Conservation (phyloP, 768 basidiomycete species). For the Omphalotus guepiniiformis region DNA sequence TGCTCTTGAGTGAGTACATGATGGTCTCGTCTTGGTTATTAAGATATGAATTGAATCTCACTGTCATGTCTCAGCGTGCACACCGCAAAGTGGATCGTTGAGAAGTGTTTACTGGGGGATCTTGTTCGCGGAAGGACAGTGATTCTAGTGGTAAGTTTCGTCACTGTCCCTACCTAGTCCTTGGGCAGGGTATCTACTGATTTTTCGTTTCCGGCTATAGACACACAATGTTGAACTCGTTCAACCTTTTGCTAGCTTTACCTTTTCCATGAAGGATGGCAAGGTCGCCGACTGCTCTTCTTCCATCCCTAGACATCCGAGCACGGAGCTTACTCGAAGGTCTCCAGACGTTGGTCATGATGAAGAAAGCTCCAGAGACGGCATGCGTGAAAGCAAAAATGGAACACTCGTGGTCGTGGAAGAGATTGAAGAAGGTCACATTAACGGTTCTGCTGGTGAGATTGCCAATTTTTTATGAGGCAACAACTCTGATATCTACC, state of each 20-base stretch:
- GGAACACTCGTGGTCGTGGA: conserved; percentile 46
- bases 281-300: conserved; percentile 25
- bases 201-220: conserved; percentile 12
- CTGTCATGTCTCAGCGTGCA: conserved; percentile 28
- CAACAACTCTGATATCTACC: neutral
- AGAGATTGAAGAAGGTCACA: conserved; percentile 40
- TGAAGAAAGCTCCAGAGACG: neutral
- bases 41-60: neutral
- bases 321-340: conserved; percentile 10
- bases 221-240: conserved; percentile 30
- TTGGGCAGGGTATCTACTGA: neutral
- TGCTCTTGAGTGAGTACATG: conserved; percentile 47
- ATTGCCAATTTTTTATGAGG: neutral
- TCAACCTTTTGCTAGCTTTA: conserved; percentile 20
- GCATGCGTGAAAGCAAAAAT: conserved; percentile 11
- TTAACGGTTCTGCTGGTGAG: conserved; percentile 34
- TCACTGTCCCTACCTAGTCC: neutral
- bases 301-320: conserved; percentile 6
- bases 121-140: conserved; percentile 46
- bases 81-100: conserved; percentile 47
- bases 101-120: conserved; percentile 44
- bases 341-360: neutral
- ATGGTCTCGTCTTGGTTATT: neutral
- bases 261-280: conserved; percentile 39
- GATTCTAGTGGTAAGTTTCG: conserved; percentile 42